Evolutionary conservation across 2,329 filamentous ascomycete species (phyloP), one percentile per base, ranked within the genome.

Genomic region (Pseudogymnoascus sp.): DNA sequence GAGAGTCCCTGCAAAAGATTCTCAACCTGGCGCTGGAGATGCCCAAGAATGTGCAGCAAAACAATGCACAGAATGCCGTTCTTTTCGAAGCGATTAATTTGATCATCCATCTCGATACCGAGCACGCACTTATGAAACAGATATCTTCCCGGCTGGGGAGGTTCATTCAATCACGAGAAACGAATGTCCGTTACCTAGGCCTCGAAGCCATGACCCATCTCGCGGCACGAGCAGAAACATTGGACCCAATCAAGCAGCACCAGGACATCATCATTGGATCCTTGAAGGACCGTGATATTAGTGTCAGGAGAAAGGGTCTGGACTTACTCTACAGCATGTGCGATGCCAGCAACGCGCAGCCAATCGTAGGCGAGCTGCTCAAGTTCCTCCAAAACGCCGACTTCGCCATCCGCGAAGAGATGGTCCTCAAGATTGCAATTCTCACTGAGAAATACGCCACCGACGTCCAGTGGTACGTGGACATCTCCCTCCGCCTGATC

Each of bases 271-370:
- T 99, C 69, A 85, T 99, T 48, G 91, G 92, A 33, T 97, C 94
- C 0, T 80, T 99, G 45, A 90, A 94, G 72, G 94, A 99, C 73
- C 84, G 94, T 63, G 94, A 99, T 74, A 99, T 99, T 70, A 97
- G 93, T 72, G 94, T 99, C 52, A 87, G 95, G 64, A 86, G 94
- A 68, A 97, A 99, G 76, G 94, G 93, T 63, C 82, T 99, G 58
- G 95, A 99, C 76, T 78, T 99, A 62, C 83, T 99, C 35, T 99
- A 99, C 83, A 99, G 94, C 84, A 99, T 99, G 94, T 99, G 95
- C 74, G 94, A 99, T 75, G 85, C 89, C 35, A 87, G 87, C n/a
- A 99, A 99, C 74, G 92, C 94, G 6, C 89, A 90, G 66, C 87
- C 90, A 8, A 96, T 99, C 67, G 94, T 99, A 39, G 88, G 89